These are phyloP conservation scores for Rostrohypoxylon terebratum DNA, from an alignment of 495 filamentous ascomycete genomes.

Conservation along the genomic window DNA sequence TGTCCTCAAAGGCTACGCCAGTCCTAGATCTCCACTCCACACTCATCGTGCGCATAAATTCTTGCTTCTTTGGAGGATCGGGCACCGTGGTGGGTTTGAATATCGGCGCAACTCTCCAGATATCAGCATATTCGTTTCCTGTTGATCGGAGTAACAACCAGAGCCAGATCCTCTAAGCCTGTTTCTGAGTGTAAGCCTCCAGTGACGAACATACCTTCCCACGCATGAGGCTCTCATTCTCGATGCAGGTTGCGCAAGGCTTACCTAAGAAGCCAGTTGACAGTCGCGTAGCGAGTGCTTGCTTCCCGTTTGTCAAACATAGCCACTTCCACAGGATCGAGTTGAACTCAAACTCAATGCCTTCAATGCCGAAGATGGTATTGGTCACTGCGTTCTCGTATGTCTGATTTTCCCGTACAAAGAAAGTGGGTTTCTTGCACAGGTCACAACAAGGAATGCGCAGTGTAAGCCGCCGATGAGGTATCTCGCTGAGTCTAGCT, in stretches of 20 bases:
- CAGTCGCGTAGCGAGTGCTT: neutral
- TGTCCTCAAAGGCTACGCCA: neutral
- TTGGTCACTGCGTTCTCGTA: neutral
- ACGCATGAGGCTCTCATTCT: neutral
- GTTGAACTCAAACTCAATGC: constrained; percentile 20
- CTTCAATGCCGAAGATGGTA: neutral
- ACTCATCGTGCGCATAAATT: constrained; percentile 11
- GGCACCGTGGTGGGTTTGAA: neutral
- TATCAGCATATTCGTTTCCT: neutral
- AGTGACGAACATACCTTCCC: neutral
- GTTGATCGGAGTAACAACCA: constrained; percentile 10
- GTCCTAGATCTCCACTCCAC: constrained; percentile 22
- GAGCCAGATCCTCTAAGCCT: neutral
- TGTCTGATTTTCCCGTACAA: neutral
- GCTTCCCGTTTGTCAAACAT: neutral
- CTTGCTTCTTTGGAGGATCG: neutral
- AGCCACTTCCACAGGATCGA: constrained; percentile 29
- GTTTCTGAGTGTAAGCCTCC: neutral
- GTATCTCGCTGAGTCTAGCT: constrained; percentile 20
- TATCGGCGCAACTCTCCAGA: constrained; percentile 11
- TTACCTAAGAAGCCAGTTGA: constrained; percentile 22
- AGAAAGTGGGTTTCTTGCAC: constrained; percentile 21
- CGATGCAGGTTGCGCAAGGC: constrained; percentile 11
- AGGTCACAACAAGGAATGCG: constrained; percentile 28
- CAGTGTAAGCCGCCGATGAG: constrained; percentile 23